Percentiles rank a stretch among this genome's conserved stretches.
Conservation (phyloP, 768 basidiomycete genomes). For the Pleurotus cornucopiae region DNA sequence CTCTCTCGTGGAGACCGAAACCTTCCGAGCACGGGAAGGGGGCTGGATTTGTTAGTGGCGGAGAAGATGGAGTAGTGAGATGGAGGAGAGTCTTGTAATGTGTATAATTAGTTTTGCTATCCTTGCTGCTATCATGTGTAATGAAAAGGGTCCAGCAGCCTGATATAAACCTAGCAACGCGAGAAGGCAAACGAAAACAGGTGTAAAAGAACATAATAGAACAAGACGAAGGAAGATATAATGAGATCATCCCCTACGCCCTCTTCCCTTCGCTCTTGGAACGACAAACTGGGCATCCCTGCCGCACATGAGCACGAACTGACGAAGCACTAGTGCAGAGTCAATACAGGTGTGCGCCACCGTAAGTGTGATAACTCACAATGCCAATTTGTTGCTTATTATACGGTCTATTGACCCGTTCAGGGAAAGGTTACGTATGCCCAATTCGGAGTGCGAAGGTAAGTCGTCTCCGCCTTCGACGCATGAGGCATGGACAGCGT, state of each 20-base stretch:
- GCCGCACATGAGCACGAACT: neutral
- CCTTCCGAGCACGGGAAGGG: conserved; percentile 49
- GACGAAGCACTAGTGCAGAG: neutral
- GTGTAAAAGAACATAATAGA: no score
- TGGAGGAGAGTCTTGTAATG: conserved; percentile 58
- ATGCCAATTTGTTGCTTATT: conserved; percentile 1
- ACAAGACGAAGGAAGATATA: no score
- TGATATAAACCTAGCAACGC: no score
- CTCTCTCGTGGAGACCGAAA: conserved; percentile 74
- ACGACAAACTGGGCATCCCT: conserved; percentile 4
- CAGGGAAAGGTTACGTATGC: conserved; percentile 25
- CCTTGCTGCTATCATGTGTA: no score
- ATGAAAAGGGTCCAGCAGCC: no score
- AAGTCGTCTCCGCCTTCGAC: conserved; percentile 63
- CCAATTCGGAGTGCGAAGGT: conserved; percentile 55
- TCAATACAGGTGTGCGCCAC: neutral
- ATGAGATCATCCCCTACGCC: neutral
- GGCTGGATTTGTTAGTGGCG: conserved; percentile 70
- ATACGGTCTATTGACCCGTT: neutral
- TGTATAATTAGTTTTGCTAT: no score
- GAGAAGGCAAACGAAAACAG: no score
- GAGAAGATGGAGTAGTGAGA: conserved; percentile 67
- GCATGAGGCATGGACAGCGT: conserved; percentile 81
- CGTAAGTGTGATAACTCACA: neutral
- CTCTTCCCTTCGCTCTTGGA: conserved; percentile 4